Evolutionary conservation across 768 basidiomycete genomes (phyloP).

Genomic region (Russula sp.): DNA sequence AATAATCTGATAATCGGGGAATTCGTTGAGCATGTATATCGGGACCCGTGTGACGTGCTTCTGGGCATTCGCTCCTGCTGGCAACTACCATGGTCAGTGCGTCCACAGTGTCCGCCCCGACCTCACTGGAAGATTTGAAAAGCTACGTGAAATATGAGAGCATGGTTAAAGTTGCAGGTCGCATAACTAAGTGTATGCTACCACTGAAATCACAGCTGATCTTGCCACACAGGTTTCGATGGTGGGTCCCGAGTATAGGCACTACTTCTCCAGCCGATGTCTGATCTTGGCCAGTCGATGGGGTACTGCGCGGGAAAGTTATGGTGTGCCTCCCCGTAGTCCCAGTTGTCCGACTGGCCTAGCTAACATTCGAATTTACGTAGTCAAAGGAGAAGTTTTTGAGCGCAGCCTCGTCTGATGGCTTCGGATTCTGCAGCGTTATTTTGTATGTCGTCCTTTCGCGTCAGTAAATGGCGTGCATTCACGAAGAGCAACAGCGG

Average conservation of each 20-base stretch:
- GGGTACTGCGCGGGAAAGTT: conserved; percentile 90
- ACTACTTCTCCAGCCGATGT: not conserved
- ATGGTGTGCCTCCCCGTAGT: conserved; percentile 46
- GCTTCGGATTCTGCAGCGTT: conserved; percentile 92
- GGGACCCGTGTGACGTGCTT: not conserved
- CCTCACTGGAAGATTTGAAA: conserved; percentile 52
- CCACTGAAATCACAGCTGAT: conserved; percentile 3
- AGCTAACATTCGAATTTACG: conserved; percentile 13
- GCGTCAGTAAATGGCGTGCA: not conserved
- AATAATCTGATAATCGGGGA: not conserved
- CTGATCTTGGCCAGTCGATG: conserved; percentile 59
- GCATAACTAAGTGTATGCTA: conserved; percentile 31
- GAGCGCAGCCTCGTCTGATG: conserved; percentile 67
- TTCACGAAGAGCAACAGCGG: conserved; percentile 42
- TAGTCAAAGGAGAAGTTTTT: conserved; percentile 92
- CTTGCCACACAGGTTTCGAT: conserved; percentile 46
- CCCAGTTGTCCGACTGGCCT: conserved; percentile 4
- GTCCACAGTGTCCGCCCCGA: conserved; percentile 40
- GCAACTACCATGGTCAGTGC: conserved; percentile 16
- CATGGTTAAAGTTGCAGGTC: conserved; percentile 95
- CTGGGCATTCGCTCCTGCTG: not conserved
- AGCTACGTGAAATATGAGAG: no score
- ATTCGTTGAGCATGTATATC: not conserved
- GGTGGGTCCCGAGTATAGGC: conserved; percentile 39
- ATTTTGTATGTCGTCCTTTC: conserved; percentile 58